Percentiles rank a stretch among this genome's conserved stretches.
Evolutionary conservation across 192 early-diverging fungal species (phyloP).

Genomic region (Backusella tarrabulga): DNA sequence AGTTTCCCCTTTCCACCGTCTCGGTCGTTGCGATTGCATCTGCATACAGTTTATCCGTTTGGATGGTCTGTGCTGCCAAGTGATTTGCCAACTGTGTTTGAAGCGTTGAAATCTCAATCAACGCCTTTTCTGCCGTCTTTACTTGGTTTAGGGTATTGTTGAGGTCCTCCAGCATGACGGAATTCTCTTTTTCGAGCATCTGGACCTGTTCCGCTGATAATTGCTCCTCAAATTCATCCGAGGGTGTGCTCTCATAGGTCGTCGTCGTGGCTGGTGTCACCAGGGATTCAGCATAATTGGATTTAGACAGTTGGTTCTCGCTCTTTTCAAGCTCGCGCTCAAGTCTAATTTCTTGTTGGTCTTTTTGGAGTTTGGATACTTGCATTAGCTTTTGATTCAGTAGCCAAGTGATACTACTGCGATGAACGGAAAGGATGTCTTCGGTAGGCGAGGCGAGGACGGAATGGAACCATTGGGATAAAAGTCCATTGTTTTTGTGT

Average conservation of each 20-base stretch:
- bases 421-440: slow-evolving; percentile 62
- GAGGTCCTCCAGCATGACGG: slow-evolving; percentile 64
- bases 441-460: slow-evolving; percentile 33
- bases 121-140: slow-evolving; percentile 60
- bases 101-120: slow-evolving; percentile 71
- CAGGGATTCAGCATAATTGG: neutral
- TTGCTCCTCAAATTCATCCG: slow-evolving; percentile 46
- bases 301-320: slow-evolving; percentile 45
- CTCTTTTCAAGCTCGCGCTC: slow-evolving; percentile 64
- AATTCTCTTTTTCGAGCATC: slow-evolving; percentile 70
- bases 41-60: slow-evolving; percentile 70
- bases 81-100: slow-evolving; percentile 71
- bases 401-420: slow-evolving; percentile 65
- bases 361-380: slow-evolving; percentile 65
- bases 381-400: slow-evolving; percentile 66
- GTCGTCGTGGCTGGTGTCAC: neutral
- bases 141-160: slow-evolving; percentile 69
- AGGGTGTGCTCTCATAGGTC: neutral
- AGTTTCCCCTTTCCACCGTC: slow-evolving; percentile 65
- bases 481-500: slow-evolving; percentile 14
- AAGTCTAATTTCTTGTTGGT: slow-evolving; percentile 68
- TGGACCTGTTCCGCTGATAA: slow-evolving; percentile 54
- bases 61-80: slow-evolving; percentile 66
- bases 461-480: slow-evolving; percentile 42
- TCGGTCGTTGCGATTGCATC: slow-evolving; percentile 68